A percentile compares a stretch with the other conserved stretches of the same genome.
Conservation (phyloP, 805 yeast genomes). For the Monosporozyma solicola region DNA sequence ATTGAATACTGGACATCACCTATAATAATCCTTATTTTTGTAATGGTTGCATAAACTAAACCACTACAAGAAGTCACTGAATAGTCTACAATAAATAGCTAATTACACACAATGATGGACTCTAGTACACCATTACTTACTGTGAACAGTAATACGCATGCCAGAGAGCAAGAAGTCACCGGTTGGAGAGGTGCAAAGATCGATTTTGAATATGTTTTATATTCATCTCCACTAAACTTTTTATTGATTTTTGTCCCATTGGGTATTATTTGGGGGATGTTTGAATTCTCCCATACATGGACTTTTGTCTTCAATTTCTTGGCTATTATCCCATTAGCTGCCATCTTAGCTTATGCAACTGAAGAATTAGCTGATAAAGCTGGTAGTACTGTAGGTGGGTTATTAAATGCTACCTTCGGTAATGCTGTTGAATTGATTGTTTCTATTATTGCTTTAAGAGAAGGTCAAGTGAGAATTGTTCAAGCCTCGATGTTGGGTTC, state of each 20-base stretch:
- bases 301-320: constrained; percentile 71
- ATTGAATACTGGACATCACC: background rate
- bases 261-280: constrained; percentile 65
- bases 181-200: constrained; percentile 14
- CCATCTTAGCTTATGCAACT: constrained; percentile 83
- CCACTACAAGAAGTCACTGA: background rate
- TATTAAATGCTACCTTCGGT: constrained; percentile 93
- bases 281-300: constrained; percentile 44
- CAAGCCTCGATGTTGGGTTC: constrained; percentile 97
- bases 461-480: constrained; percentile 85
- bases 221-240: constrained; percentile 66
- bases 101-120: constrained; percentile 7
- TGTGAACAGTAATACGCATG: constrained; percentile 6
- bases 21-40: background rate
- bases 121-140: constrained; percentile 15
- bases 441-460: constrained; percentile 75
- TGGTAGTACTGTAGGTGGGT: constrained; percentile 89
- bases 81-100: background rate
- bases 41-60: background rate
- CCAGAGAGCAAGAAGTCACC: constrained; percentile 3
- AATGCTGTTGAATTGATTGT: constrained; percentile 97
- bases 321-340: constrained; percentile 89
- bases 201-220: constrained; percentile 27
- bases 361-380: constrained; percentile 83
- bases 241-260: constrained; percentile 80